Percentiles rank a stretch among this genome's conserved stretches.
Evolutionary conservation across 257 asterid genomes (phyloP).

Genomic region (Lycium ferocissimum): DNA sequence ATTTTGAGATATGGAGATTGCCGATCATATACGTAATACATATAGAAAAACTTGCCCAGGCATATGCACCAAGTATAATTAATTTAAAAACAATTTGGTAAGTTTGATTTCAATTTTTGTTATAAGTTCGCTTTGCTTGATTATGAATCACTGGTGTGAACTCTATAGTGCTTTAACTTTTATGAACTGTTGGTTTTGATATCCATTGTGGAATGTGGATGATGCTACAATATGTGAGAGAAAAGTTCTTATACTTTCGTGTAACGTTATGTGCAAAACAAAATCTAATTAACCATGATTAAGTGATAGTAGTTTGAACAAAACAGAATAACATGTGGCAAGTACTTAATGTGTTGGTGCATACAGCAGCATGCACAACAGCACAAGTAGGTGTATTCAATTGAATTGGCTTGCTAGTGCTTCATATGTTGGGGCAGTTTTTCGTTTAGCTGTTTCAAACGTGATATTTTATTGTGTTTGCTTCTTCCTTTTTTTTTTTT

Average conservation of each 20-base stretch:
- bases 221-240: neutral
- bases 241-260: neutral
- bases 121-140: neutral
- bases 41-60: neutral
- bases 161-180: neutral
- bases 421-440: neutral
- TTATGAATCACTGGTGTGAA: neutral
- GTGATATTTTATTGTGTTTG: neutral
- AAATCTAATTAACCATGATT: neutral
- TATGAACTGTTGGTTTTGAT: neutral
- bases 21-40: neutral
- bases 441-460: neutral
- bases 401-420: neutral
- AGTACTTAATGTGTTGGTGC: neutral
- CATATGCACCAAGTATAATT: neutral
- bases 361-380: neutral
- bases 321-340: neutral
- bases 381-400: neutral
- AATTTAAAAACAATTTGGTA: neutral
- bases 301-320: neutral
- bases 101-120: no score
- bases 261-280: neutral
- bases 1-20: neutral
- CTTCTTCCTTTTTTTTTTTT: no score
- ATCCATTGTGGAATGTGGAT: neutral